phyloP scores from a whole-genome alignment of 495 filamentous ascomycete genomes.

The Aspergillus wentii region DNA sequence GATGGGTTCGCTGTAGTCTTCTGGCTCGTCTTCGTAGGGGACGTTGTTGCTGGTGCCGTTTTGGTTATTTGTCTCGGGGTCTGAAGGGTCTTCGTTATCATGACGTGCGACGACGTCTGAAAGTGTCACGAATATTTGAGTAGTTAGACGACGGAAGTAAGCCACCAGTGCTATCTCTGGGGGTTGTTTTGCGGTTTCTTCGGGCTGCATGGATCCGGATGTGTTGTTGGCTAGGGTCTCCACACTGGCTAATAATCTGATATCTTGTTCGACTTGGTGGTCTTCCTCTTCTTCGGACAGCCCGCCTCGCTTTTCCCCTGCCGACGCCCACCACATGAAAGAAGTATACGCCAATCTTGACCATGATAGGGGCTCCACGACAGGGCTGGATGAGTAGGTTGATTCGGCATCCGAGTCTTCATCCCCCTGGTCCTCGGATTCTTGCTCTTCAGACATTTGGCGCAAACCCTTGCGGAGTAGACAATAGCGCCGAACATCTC shows the following conservation, averaged over 20 bases:
- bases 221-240: conserved; percentile 30
- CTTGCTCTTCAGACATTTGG: conserved; percentile 36
- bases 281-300: conserved; percentile 39
- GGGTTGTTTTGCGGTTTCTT: conserved; percentile 26
- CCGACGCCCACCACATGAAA: conserved; percentile 98
- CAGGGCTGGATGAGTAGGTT: conserved; percentile 42
- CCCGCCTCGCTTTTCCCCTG: conserved; percentile 71
- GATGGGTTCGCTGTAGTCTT: conserved; percentile 34
- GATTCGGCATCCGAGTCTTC: conserved; percentile 41
- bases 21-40: conserved; percentile 32
- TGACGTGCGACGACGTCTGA: conserved; percentile 48
- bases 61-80: conserved; percentile 22
- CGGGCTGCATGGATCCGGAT: conserved; percentile 32
- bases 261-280: conserved; percentile 39
- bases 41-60: conserved; percentile 3
- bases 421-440: conserved; percentile 12
- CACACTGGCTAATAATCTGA: conserved; percentile 34
- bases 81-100: conserved; percentile 55
- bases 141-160: conserved; percentile 87
- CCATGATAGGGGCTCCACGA: conserved; percentile 83
- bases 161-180: conserved; percentile 76
- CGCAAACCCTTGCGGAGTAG: conserved; percentile 64
- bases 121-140: conserved; percentile 62
- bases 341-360: conserved; percentile 80
- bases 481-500: conserved; percentile 76